Percentiles rank a stretch among this genome's conserved stretches.
Evolutionary conservation across 2,329 filamentous ascomycete genomes (phyloP).

Genomic region (Nemania abortiva): DNA sequence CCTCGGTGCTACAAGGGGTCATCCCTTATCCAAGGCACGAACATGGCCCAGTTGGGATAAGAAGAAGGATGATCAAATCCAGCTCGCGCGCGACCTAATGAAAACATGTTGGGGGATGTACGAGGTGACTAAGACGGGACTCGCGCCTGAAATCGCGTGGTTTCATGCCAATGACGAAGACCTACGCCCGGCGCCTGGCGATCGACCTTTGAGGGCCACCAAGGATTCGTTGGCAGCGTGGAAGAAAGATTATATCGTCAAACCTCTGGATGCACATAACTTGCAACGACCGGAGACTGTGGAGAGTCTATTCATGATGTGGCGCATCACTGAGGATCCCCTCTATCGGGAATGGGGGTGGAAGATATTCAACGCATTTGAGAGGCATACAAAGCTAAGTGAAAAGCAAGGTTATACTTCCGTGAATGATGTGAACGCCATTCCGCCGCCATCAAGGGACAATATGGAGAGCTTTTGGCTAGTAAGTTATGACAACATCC

Average conservation of each 20-base stretch:
- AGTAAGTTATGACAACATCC: slow-evolving; percentile 34
- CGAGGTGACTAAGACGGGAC: slow-evolving; percentile 83
- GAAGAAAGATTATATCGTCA: slow-evolving; percentile 82
- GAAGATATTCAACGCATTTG: slow-evolving; percentile 94
- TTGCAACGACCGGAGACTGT: slow-evolving; percentile 93
- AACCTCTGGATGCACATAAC: slow-evolving; percentile 83
- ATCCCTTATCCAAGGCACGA: slow-evolving; percentile 77
- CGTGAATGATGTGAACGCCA: slow-evolving; percentile 42
- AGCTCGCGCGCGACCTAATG: slow-evolving; percentile 86
- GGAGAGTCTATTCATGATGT: slow-evolving; percentile 96
- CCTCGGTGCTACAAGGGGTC: slow-evolving; percentile 82
- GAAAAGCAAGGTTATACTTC: slow-evolving; percentile 39
- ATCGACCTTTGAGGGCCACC: slow-evolving; percentile 61
- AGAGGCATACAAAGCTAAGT: slow-evolving; percentile 62
- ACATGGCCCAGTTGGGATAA: slow-evolving; percentile 77
- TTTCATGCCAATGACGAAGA: slow-evolving; percentile 80
- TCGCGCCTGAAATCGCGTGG: slow-evolving; percentile 91
- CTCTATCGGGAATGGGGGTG: slow-evolving; percentile 94
- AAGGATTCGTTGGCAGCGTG: slow-evolving; percentile 68
- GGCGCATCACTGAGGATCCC: slow-evolving; percentile 89
- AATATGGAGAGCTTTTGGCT: slow-evolving; percentile 50
- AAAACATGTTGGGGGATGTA: slow-evolving; percentile 97
- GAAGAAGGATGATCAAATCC: slow-evolving; percentile 85
- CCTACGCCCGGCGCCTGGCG: slow-evolving; percentile 64
- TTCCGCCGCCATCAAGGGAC: slow-evolving; percentile 42